phyloP scores from a whole-genome alignment of 768 basidiomycete genomes.

The Amylocystis lapponica region DNA sequence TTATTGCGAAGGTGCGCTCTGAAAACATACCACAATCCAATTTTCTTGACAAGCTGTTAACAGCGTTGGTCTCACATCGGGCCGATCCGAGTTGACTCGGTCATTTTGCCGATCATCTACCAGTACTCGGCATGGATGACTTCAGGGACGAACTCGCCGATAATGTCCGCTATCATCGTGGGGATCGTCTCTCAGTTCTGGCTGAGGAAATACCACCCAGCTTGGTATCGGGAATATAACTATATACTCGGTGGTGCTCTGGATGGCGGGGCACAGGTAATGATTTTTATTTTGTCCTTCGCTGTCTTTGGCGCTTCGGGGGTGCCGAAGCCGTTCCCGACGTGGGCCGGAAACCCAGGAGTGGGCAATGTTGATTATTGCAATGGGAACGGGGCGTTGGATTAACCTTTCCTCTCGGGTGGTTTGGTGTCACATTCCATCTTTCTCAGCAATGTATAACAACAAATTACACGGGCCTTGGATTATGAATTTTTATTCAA shows the following conservation, averaged over 20 bases:
- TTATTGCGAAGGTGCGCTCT: conserved; percentile 40
- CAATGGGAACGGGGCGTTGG: conserved; percentile 52
- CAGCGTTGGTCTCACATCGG: conserved; percentile 54
- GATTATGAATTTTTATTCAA: too few relatives aligned
- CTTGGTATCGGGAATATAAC: conserved; percentile 66
- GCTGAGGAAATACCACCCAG: conserved; percentile 50
- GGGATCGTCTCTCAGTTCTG: conserved; percentile 44
- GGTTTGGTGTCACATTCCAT: too few relatives aligned
- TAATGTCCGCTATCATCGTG: conserved; percentile 36
- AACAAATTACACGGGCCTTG: too few relatives aligned
- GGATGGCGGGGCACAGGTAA: conserved; percentile 61
- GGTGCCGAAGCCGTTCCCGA: conserved; percentile 42
- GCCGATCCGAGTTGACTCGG: conserved; percentile 39
- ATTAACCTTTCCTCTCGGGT: too few relatives aligned
- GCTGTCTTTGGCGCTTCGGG: conserved; percentile 60
- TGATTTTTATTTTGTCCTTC: conserved; percentile 60
- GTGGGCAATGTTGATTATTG: conserved; percentile 53
- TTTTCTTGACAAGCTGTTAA: neutral
- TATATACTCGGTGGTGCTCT: conserved; percentile 60
- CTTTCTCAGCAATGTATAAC: too few relatives aligned
- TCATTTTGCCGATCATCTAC: conserved; percentile 55
- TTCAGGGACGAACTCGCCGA: conserved; percentile 50
- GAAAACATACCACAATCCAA: neutral
- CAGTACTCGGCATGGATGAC: conserved; percentile 36
- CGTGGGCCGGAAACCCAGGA: conserved; percentile 50